Base-by-base conservation (phyloP, 202 grass and related monocot species). In the Dendrocalamus latiflorus region DNA sequence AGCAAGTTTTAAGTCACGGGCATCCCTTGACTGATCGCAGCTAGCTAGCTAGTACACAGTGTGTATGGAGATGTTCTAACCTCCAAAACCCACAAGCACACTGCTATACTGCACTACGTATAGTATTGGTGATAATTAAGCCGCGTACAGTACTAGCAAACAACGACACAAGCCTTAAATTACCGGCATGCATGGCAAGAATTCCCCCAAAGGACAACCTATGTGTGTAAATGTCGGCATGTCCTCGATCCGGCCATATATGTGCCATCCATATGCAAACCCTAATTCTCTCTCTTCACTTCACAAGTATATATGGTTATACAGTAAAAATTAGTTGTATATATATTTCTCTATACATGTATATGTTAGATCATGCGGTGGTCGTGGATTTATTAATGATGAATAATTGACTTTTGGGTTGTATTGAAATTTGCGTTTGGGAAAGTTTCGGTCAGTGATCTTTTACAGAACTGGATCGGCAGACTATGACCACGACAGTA, bases 171-270 rank as follows among this genome's bases (percentile, higher is more conserved):
- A 65, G 79, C 34, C 72, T 76, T 82, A 77, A 87, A 70, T 72
- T 83, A 87, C 73, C 72, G 22, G 21, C 72, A 82, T 64, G 55
- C 72, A 77, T 83, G 73, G 85, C 24, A 83, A 83, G 73, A 72
- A 77, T 87, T 87, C 65, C 85, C 85, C 45, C 70, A 4, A 77
- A 87, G 85, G 85, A 83, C 79, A 48, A 51, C 79, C 56, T 87
- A 77, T 55, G 71, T 80, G 84, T 34, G 53, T 59, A 75, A 54
- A 73, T 73, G 70, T 28, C 17, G 26, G 17, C 70, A 13, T 72
- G 70, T 72, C 69, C 69, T 72, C 45, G 59, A 62, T 20, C 15
- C 14, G 15, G 28, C 8, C 25, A 50, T 47, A 8, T 51, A 51
- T 17, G 26, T 2, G 21, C 15, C 6, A 11, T 48, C 14, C 15